Evolutionary conservation across 768 basidiomycete species (phyloP), one percentile per base, ranked within the genome.

Genomic region (Rhizopogon vinicolor): DNA sequence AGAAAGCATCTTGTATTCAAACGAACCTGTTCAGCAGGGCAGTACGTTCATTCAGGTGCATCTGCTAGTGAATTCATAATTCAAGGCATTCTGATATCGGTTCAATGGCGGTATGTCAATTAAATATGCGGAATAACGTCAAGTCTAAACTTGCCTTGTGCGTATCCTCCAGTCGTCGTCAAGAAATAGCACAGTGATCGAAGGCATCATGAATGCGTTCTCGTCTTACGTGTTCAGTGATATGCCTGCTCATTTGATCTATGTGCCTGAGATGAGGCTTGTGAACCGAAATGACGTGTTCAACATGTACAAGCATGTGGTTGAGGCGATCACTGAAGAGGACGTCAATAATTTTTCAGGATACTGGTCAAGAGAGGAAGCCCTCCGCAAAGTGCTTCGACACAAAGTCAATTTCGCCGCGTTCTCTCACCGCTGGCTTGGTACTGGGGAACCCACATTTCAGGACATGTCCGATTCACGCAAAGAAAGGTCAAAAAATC

Each of bases 371-470:
- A 53, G 44, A 16, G 16, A 55, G 13, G 50, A 41, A 12, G 19
- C n/a, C 8, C 25, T 56, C 4, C 19, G 28, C n/a, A 28, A 37
- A 5, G 13, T 41, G 29, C 13, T 56, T 18, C 9, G 29, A 31
- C 6, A 55, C 12, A 28, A 19, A 5, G 9, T 55, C 28, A 39
- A 22, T 37, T 55, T 43, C 19, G 50, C 54, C 10, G 51, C 33
- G 31, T 42, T 64, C 45, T 64, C 64, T 9, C 62, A 64, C 18
- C 60, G 60, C 10, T 66, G 62, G 63, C 60, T 63, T 35, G 51
- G 46, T 5, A 41, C 42, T 13, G 62, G 61, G 7, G 62, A 66
- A 6, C 61, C 61, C 18, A 41, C 29, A 35, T 62, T 60, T 29
- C 37, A 29, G 4, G 55, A 62, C 41, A 53, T 63, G 8, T 22